phyloP scores from a whole-genome alignment of 1,284 basidiomycete species.

The Cryptococcus amylolentus region DNA sequence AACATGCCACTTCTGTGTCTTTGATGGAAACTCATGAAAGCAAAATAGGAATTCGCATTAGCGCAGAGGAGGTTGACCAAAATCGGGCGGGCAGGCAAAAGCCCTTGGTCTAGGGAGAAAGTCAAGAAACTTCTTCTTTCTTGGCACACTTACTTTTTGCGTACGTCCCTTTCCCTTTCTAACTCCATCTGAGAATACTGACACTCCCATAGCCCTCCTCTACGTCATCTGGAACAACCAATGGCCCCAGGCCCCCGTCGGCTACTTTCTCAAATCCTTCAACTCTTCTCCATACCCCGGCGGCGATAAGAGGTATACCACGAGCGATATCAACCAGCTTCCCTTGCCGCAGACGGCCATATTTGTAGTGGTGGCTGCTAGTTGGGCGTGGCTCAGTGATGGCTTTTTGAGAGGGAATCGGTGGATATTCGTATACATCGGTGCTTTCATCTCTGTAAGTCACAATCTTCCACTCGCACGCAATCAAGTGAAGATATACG shows the following conservation, averaged over 20 bases:
- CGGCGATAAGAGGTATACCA: not conserved
- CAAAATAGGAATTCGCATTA: conserved; percentile 7
- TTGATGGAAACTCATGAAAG: conserved; percentile 23
- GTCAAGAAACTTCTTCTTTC: conserved; percentile 18
- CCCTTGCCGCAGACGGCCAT: conserved; percentile 26
- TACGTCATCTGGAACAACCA: conserved; percentile 35
- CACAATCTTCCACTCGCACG: not conserved
- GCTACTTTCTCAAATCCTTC: conserved; percentile 41
- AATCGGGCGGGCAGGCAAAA: conserved; percentile 19
- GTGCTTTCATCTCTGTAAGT: conserved; percentile 16
- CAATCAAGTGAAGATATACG: not conserved
- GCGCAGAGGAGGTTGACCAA: conserved; percentile 21
- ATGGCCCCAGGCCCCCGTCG: conserved; percentile 27
- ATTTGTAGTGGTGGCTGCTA: conserved; percentile 29
- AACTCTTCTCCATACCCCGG: conserved; percentile 38
- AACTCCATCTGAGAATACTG: not conserved
- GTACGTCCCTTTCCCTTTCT: conserved; percentile 12
- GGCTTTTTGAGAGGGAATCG: conserved; percentile 29
- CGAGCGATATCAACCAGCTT: conserved; percentile 14
- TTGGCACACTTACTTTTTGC: conserved; percentile 41
- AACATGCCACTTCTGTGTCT: too few relatives aligned
- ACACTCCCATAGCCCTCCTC: conserved; percentile 17
- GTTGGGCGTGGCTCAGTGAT: conserved; percentile 38
- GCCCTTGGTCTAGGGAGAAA: conserved; percentile 23
- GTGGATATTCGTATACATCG: conserved; percentile 36